Evolutionary conservation across 1,284 basidiomycete genomes (phyloP).

Genomic region (Flammula alnicola): DNA sequence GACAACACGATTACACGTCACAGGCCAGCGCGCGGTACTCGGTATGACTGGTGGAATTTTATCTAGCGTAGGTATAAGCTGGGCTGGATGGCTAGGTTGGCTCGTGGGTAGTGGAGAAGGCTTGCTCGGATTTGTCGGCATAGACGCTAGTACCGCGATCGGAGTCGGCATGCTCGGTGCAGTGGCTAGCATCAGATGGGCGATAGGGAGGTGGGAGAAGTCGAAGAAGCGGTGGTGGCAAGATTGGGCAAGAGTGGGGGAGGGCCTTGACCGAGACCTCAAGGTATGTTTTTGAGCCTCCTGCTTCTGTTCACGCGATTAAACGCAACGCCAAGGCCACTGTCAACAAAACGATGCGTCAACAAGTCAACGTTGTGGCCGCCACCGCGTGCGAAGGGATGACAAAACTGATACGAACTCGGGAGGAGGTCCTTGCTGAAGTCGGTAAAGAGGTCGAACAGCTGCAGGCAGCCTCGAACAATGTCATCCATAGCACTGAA

Average conservation of each 20-base stretch:
- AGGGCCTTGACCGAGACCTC: conserved; percentile 76
- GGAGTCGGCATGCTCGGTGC: conserved; percentile 64
- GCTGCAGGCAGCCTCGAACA: conserved; percentile 35
- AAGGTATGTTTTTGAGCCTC: conserved; percentile 48
- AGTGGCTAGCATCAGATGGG: conserved; percentile 64
- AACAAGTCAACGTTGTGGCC: conserved; percentile 49
- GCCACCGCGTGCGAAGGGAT: conserved; percentile 50
- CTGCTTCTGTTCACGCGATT: not conserved
- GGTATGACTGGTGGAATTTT: conserved; percentile 52
- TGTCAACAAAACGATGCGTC: conserved; percentile 50
- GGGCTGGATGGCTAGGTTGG: conserved; percentile 60
- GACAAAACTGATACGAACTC: conserved; percentile 49
- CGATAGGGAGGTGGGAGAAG: conserved; percentile 72
- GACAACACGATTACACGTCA: conserved; percentile 65
- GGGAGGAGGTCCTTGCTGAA: conserved; percentile 51
- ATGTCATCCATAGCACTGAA: conserved; percentile 23
- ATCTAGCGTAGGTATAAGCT: conserved; percentile 49
- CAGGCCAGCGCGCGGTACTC: conserved; percentile 67
- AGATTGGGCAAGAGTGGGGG: conserved; percentile 72
- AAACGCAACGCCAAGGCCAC: conserved; percentile 40
- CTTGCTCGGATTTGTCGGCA: conserved; percentile 41
- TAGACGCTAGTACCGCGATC: conserved; percentile 62
- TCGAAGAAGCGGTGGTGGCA: conserved; percentile 75
- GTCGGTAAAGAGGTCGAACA: conserved; percentile 47
- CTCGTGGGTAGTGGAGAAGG: conserved; percentile 43